phyloP scores from a whole-genome alignment of 495 filamentous ascomycete species.

The Aspergillus saccharolyticus region DNA sequence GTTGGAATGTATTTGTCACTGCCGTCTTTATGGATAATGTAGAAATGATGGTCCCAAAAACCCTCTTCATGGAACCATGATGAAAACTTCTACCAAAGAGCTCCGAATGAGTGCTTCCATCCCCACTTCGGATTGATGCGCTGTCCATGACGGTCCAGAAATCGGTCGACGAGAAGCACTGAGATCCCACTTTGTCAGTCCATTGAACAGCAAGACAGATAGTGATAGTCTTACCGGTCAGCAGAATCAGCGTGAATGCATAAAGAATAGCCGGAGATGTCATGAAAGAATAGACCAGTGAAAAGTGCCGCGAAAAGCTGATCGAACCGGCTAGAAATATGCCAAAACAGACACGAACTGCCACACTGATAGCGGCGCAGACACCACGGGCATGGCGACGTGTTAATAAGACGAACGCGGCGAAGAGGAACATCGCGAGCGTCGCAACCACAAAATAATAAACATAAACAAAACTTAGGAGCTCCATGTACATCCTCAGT shows the following conservation, averaged over 20 bases:
- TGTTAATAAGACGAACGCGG: constrained; percentile 26
- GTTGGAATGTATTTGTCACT: not conserved
- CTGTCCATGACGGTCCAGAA: constrained; percentile 31
- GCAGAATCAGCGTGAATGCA: constrained; percentile 33
- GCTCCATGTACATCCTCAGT: constrained; percentile 35
- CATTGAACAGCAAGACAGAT: not conserved
- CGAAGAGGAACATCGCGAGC: constrained; percentile 34
- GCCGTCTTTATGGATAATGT: not conserved
- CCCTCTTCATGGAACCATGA: not conserved
- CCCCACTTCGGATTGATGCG: constrained; percentile 26
- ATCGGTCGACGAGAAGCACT: constrained; percentile 41
- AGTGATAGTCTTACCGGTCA: constrained; percentile 29
- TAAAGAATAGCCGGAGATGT: constrained; percentile 40
- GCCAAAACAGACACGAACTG: constrained; percentile 27
- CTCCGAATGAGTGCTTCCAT: constrained; percentile 27
- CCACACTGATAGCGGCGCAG: constrained; percentile 23
- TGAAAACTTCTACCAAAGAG: not conserved
- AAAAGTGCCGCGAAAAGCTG: constrained; percentile 29
- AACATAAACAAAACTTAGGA: constrained; percentile 40
- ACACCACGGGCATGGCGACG: constrained; percentile 23
- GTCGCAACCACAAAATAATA: constrained; percentile 39
- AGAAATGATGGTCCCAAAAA: not conserved
- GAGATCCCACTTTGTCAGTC: constrained; percentile 16
- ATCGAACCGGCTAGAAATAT: constrained; percentile 27
- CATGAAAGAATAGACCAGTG: constrained; percentile 37